A percentile compares a stretch with the other conserved stretches of the same genome.
phyloP scores from a whole-genome alignment of 2,329 filamentous ascomycete genomes.

The Sporothrix sp. region DNA sequence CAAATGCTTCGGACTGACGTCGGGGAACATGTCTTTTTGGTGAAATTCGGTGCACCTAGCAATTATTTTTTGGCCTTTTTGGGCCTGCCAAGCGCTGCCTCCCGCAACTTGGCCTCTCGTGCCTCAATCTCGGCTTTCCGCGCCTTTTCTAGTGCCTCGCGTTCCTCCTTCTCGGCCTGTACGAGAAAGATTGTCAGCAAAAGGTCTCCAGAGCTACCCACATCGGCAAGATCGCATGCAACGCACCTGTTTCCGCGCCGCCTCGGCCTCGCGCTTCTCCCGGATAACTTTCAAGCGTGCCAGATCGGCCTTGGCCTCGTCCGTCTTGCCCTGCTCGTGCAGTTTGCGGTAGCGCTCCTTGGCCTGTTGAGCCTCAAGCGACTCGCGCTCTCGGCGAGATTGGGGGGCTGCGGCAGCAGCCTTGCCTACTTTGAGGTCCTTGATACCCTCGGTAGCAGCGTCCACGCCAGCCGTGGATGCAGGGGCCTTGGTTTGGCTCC shows the following conservation, averaged over 20 bases:
- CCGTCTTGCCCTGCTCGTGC: conserved; percentile 91
- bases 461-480: conserved; percentile 29
- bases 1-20: no score
- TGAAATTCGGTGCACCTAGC: no score
- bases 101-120: conserved; percentile 46
- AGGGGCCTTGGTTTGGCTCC: conserved; percentile 41
- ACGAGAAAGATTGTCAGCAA: no score
- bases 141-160: conserved; percentile 40
- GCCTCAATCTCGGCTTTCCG: conserved; percentile 43
- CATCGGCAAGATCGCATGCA: no score
- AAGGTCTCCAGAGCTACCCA: no score
- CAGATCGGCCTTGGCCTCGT: conserved; percentile 83
- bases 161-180: conserved; percentile 51
- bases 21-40: no score
- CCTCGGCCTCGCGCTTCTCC: conserved; percentile 77
- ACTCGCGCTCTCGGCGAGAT: conserved; percentile 54
- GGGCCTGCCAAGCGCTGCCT: conserved; percentile 41
- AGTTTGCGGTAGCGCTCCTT: conserved; percentile 87
- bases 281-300: conserved; percentile 72
- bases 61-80: conserved; percentile 40
- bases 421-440: conserved; percentile 40
- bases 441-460: conserved; percentile 44
- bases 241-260: conserved; percentile 69
- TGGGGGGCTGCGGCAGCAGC: conserved; percentile 18
- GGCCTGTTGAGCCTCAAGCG: conserved; percentile 74